Evolutionary conservation across 495 filamentous ascomycete genomes (phyloP), one percentile per base, ranked within the genome.

Genomic region (Aspergillus affinis): DNA sequence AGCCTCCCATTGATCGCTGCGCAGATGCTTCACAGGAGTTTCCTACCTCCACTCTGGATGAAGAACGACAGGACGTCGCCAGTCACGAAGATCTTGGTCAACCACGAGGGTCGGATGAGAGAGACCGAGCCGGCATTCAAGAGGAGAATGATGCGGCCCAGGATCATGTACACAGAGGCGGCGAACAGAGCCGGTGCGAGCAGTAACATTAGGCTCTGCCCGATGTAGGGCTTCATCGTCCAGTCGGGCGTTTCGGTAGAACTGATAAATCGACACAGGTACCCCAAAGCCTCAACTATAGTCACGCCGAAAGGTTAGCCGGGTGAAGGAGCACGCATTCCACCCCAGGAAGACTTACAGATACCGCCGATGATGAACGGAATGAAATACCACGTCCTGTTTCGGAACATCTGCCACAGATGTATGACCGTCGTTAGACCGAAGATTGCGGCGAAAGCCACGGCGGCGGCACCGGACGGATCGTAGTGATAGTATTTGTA

Each of bases 301-400:
- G 3, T 10, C 27, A 54, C 8, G 1, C 48, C 4, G 6, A 4
- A 12, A 46, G 46, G 7, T 49, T 48, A 32, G 30, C 15, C 15
- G 20, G 46, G 15, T 17, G 9, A 10, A 17, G 36, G 20, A 2
- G 2, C n/a, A 3, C 2, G 9, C 8, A 1, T 8, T 41, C 13
- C 1, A 8, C 1, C 12, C 13, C 1, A 1, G 32, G 47, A 45
- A 20, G 47, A 75, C 80, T 61, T 75, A 87, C 84, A 85, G 15
- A 80, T 50, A 23, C 82, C 79, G 10, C 85, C 86, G 29, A 88
- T 65, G 7, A 84, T 29, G 46, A 88, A 77, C 0, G 87, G 82
- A 10, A 81, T 81, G 53, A 88, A 85, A 68, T 85, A 88, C 84
- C 84, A 89, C 20, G 82, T 83, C 59, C 74, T 70, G 21, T 69